Evolutionary conservation across 2,329 filamentous ascomycete genomes (phyloP).

Genomic region (Pyrenophora graminea): DNA sequence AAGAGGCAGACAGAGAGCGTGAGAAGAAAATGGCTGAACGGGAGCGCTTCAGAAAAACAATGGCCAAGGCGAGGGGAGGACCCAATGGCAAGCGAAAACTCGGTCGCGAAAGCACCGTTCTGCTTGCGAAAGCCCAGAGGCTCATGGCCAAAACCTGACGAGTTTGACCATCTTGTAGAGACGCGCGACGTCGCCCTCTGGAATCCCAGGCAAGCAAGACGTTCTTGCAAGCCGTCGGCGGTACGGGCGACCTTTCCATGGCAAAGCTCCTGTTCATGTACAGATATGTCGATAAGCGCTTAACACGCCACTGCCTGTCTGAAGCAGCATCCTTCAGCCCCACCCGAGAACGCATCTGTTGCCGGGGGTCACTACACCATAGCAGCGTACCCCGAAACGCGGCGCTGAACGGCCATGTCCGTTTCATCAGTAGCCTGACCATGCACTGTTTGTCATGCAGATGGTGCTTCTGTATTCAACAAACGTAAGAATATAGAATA

Average conservation of each 20-base stretch:
- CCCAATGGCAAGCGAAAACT: slow-evolving; percentile 75
- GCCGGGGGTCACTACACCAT: not conserved
- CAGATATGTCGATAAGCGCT: not conserved
- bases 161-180: not conserved
- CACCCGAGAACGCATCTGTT: not conserved
- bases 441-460: not conserved
- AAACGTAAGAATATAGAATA: not conserved
- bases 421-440: not conserved
- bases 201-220: not conserved
- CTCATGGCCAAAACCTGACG: slow-evolving; percentile 57
- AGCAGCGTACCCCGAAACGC: not conserved
- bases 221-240: not conserved
- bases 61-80: slow-evolving; percentile 66
- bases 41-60: slow-evolving; percentile 70
- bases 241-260: not conserved
- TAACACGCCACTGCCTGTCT: not conserved
- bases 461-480: not conserved
- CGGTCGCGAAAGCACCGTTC: slow-evolving; percentile 75
- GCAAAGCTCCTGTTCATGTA: not conserved
- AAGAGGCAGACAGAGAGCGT: slow-evolving; percentile 67
- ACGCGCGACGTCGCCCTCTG: not conserved
- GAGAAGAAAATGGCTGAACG: slow-evolving; percentile 61
- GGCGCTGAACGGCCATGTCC: not conserved
- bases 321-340: not conserved
- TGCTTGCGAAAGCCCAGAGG: slow-evolving; percentile 78